A percentile compares a stretch with the other conserved stretches of the same genome.
Evolutionary conservation across 169 alveolate species (phyloP).

Genomic region (Plasmodium berghei): DNA sequence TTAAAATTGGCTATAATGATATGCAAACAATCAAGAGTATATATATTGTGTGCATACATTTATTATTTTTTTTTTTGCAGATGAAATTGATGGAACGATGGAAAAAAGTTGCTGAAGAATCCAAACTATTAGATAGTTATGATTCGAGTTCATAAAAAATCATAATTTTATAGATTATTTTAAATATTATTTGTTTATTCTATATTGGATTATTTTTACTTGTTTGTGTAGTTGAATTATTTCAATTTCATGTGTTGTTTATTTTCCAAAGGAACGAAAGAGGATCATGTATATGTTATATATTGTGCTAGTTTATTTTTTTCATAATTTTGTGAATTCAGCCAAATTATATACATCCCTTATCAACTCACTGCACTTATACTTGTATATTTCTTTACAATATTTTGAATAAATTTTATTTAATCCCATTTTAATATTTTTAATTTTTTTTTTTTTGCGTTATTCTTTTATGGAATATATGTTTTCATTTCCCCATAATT

Average conservation of each 20-base stretch:
- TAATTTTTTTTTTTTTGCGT: too few species aligned
- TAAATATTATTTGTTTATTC: not conserved
- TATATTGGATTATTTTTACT: not conserved
- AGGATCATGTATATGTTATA: too few species aligned
- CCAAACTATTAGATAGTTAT: slow-evolving; percentile 23
- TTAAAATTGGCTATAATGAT: not conserved
- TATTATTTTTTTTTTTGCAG: not conserved
- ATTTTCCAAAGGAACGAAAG: too few species aligned
- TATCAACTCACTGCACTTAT: too few species aligned
- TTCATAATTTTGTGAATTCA: too few species aligned
- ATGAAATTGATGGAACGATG: slow-evolving; percentile 45
- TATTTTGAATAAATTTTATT: too few species aligned
- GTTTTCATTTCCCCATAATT: too few species aligned
- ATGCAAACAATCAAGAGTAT: not conserved
- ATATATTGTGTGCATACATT: not conserved
- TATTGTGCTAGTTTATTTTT: too few species aligned
- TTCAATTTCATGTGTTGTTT: not conserved
- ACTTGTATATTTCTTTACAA: too few species aligned
- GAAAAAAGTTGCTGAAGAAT: slow-evolving; percentile 48
- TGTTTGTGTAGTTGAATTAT: not conserved
- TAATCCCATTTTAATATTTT: too few species aligned
- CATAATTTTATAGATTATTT: not conserved
- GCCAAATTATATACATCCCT: too few species aligned
- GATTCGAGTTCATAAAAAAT: slow-evolving; percentile 11
- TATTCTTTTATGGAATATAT: too few species aligned